These are phyloP conservation scores for Hypoxylon sp. DNA, from an alignment of 2,329 filamentous ascomycete species.

Conservation along the genomic window DNA sequence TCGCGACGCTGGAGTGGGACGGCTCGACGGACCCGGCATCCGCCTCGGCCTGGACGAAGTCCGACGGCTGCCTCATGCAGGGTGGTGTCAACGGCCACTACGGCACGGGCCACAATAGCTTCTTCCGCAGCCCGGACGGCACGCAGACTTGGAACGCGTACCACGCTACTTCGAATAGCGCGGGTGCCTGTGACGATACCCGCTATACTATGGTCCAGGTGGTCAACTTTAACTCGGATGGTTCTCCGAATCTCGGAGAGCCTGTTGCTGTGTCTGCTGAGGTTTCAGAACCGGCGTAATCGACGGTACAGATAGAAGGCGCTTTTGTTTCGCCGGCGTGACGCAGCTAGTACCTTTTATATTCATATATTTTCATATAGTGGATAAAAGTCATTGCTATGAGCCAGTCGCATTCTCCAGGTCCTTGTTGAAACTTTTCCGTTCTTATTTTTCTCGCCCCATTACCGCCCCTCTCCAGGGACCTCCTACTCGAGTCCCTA, in stretches of 20 bases:
- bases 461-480: no score
- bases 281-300: no score
- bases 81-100: conserved; percentile 63
- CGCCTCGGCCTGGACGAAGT: conserved; percentile 60
- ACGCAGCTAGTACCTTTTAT: no score
- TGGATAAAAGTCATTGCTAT: no score
- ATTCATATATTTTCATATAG: no score
- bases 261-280: no score
- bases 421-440: no score
- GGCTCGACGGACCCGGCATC: conserved; percentile 57
- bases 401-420: no score
- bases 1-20: conserved; percentile 63
- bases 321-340: no score
- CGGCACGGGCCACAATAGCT: conserved; percentile 65
- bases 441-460: no score
- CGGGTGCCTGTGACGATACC: conserved; percentile 61
- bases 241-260: conserved; percentile 61
- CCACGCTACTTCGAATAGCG: conserved; percentile 59
- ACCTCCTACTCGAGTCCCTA: no score
- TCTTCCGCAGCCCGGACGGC: conserved; percentile 65
- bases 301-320: no score
- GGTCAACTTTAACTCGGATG: conserved; percentile 59
- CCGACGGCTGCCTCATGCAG: conserved; percentile 57
- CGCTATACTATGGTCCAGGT: conserved; percentile 63
- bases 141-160: conserved; percentile 64